Percentiles rank a stretch among this genome's conserved stretches.
phyloP scores from a whole-genome alignment of 2,329 filamentous ascomycete species.

The Aureobasidium sp. region DNA sequence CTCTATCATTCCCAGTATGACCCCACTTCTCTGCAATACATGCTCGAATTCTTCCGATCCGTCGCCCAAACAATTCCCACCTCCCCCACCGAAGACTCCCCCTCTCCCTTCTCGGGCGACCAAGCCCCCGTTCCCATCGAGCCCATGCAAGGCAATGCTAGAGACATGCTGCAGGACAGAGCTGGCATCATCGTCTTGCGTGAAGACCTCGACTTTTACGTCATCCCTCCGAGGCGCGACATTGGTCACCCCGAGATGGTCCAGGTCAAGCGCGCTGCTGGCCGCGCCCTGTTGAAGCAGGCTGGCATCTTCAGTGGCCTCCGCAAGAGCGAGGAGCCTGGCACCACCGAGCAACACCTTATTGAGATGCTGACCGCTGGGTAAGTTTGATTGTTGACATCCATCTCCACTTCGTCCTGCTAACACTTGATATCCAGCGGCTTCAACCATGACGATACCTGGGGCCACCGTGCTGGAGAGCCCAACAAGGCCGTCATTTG shows the following conservation, averaged over 20 bases:
- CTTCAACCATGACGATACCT: slow-evolving; percentile 89
- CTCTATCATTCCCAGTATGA: slow-evolving; percentile 68
- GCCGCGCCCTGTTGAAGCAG: slow-evolving; percentile 75
- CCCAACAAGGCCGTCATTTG: slow-evolving; percentile 98
- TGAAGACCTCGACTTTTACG: slow-evolving; percentile 96
- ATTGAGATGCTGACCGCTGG: slow-evolving; percentile 99
- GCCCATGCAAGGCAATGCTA: slow-evolving; percentile 51
- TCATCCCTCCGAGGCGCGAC: slow-evolving; percentile 75
- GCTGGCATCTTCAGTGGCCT: slow-evolving; percentile 94
- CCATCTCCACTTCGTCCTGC: neutral
- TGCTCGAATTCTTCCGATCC: slow-evolving; percentile 96
- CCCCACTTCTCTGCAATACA: slow-evolving; percentile 90
- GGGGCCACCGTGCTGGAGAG: slow-evolving; percentile 95
- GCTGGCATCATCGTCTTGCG: slow-evolving; percentile 95
- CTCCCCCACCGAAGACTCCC: slow-evolving; percentile 42
- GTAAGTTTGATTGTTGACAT: slow-evolving; percentile 45
- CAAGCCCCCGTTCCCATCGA: slow-evolving; percentile 56
- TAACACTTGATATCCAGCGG: slow-evolving; percentile 48
- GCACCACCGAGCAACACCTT: slow-evolving; percentile 93
- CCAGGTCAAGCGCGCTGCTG: slow-evolving; percentile 87
- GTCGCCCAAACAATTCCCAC: slow-evolving; percentile 93
- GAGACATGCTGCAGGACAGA: slow-evolving; percentile 74
- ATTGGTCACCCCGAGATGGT: slow-evolving; percentile 89
- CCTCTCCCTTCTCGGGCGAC: slow-evolving; percentile 38
- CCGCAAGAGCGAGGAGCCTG: slow-evolving; percentile 88